phyloP scores from a whole-genome alignment of 2,329 filamentous ascomycete species.

The Talaromyces sp. region DNA sequence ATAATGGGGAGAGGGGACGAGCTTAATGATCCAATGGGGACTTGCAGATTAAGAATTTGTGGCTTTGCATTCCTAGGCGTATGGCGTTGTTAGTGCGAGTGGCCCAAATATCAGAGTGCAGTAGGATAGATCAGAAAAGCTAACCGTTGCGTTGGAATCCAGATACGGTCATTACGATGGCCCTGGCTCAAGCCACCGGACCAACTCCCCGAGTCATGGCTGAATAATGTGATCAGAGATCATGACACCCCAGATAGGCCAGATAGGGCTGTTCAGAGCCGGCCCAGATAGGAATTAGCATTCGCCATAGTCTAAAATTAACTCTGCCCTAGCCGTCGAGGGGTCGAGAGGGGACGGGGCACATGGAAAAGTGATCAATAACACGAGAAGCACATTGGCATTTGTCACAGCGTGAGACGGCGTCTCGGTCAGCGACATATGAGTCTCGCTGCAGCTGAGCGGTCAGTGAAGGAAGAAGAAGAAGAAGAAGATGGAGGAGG shows the following conservation, averaged over 20 bases:
- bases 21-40: slow-evolving; percentile 4
- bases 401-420: not conserved
- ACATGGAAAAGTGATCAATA: not conserved
- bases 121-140: slow-evolving; percentile 10
- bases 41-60: slow-evolving; percentile 2
- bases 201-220: not conserved
- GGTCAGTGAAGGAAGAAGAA: not conserved
- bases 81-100: slow-evolving; percentile 2
- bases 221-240: not conserved
- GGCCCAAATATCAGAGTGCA: slow-evolving; percentile 10
- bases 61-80: slow-evolving; percentile 9
- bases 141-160: slow-evolving; percentile 10
- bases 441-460: not conserved
- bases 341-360: not conserved
- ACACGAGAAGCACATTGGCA: not conserved
- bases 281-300: not conserved
- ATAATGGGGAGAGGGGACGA: not conserved
- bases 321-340: not conserved
- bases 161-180: not conserved
- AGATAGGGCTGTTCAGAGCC: not conserved
- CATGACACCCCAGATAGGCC: not conserved
- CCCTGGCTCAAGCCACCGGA: not conserved
- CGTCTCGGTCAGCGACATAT: not conserved
- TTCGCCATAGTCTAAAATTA: not conserved
- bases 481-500: not conserved